Evolutionary conservation across 192 early-diverging fungal species (phyloP), one percentile per base, ranked within the genome.

Genomic region (Mortierella antarctica): DNA sequence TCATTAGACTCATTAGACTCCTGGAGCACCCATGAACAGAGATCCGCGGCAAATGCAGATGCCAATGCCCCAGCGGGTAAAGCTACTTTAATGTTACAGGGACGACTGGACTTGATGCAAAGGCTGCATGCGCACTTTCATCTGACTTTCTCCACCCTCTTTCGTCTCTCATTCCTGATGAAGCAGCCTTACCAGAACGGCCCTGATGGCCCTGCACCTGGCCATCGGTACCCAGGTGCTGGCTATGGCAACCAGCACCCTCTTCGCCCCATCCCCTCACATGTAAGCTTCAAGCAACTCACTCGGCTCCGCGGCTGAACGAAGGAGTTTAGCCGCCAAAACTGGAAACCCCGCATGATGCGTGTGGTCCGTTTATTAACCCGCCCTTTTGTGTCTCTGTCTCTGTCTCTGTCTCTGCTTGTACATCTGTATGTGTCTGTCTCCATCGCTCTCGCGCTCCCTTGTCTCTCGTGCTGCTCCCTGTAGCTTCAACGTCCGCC

Each of bases 401-500:
- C 8, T 56, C n/a, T 73, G 7, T 49, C 23, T 65, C 39, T 52
- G 6, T 21, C 7, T 15, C 7, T 67, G 17, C 39, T 55, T 4
- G 18, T 9, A 39, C 31, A 7, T 41, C 31, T 56, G 2, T 12
- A 7, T 47, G 48, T 57, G 46, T 42, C 31, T 56, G 4, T 15
- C 2, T 47, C 50, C 46, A 48, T 40, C 48, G 41, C 20, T 52
- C 20, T 44, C 20, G 12, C 17, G 8, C 31, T 10, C 48, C n/a
- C 48, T 45, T 50, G 18, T 46, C 55, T 52, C 21, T 60, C 58
- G 40, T 55, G 23, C 17, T 23, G 39, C 50, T 46, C n/a, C 39
- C n/a, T 50, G 12, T 46, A 72, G 70, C 65, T 80, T 41, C 77
- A 72, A 57, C 77, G 69, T 63, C 70, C 77, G 42, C 77, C 77